Base-by-base conservation (phyloP, 1,284 basidiomycete genomes). In the Naganishia albida region DNA sequence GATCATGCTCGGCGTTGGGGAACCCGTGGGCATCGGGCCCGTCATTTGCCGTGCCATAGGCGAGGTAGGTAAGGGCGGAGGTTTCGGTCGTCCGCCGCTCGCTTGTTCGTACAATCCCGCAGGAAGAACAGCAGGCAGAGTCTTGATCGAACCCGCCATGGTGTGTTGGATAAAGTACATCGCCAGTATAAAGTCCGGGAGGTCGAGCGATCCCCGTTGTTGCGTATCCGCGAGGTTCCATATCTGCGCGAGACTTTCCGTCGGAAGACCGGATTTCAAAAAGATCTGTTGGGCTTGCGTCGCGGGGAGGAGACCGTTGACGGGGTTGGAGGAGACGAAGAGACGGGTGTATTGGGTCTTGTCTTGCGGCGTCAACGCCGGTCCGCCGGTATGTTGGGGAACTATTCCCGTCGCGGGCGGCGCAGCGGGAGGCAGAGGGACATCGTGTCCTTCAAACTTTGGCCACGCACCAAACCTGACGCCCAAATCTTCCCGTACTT, bases 191-290 rank as follows among this genome's bases (percentile, higher is more conserved):
- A 99, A 99, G 79, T 99, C 96, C 49, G 89, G 85, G 25, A 87
- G 82, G 76, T 99, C 96, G 67, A 99, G 86, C 2, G 85, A 82
- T 46, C 96, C 96, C 67, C 96, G 86, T 70, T 90, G 86, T 78
- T 94, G 91, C 0, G 93, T 95, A 78, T 99, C 96, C 20, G 95
- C 91, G 40, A 99, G 85, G 70, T 86, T 89, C 95, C 96, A 99
- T 79, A 99, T 96, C 76, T 91, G 89, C 44, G 90, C 88, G 30
- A 99, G 85, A 74, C 90, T 90, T 64, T 96, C 93, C 71, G 90
- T 88, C 2, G 88, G 83, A 44, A 99, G 84, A 73, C 92, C 89
- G 56, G 93, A 96, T 81, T 92, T 97, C 72, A 98, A 82, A 74
- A 99, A 97, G 63, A 98, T 86, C 73, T 93, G 88, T 67, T 90